Base-by-base conservation (phyloP, 108 stramenopile genomes). In the Epithemia pelagica region DNA sequence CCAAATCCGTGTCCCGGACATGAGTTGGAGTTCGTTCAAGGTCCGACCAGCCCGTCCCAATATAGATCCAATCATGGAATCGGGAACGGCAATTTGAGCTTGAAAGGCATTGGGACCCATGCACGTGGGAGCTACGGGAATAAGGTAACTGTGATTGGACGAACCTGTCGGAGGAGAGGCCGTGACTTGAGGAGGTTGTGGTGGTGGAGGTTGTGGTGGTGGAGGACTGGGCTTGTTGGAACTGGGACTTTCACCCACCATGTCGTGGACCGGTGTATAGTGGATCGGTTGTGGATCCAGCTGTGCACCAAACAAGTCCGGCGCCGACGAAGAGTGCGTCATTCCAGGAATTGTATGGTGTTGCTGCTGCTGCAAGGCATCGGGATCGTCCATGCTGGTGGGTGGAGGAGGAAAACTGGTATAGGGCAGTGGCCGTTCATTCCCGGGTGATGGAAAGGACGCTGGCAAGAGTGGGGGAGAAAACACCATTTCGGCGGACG, bases 41-140 rank as follows among this genome's bases (percentile, higher is more conserved):
- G 79, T 81, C 24, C 78, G 78, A 7, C 90, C 90, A 21, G 80
- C 82, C 22, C 82, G 71, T 10, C 90, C 90, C 55, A 88, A 64
- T 23, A 91, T 79, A 0, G 83, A 82, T 2, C 90, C 87, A 28
- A 91, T 74, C 78, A 87, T 64, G 24, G 58, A 65, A 25, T 86
- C 90, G 30, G 90, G 90, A 23, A 88, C 74, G 18, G 79, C 72
- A 0, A 88, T 53, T 61, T 85, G 80, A 24, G 74, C 74, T n/a
- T 62, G 62, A 54, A 74, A 73, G 7, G 37, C 37, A 46, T 5
- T 10, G 37, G 37, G 33, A 61, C 72, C 28, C 25, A 24, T 1
- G 29, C 21, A 10, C 15, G 46, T 66, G 52, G 65, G 26, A 20
- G 54, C 54, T 54, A 51, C 3, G 52, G 65, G 7, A 66, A 52